These are phyloP conservation scores for Trichocladium antarcticum DNA, from an alignment of 495 filamentous ascomycete genomes.

Conservation along the genomic window DNA sequence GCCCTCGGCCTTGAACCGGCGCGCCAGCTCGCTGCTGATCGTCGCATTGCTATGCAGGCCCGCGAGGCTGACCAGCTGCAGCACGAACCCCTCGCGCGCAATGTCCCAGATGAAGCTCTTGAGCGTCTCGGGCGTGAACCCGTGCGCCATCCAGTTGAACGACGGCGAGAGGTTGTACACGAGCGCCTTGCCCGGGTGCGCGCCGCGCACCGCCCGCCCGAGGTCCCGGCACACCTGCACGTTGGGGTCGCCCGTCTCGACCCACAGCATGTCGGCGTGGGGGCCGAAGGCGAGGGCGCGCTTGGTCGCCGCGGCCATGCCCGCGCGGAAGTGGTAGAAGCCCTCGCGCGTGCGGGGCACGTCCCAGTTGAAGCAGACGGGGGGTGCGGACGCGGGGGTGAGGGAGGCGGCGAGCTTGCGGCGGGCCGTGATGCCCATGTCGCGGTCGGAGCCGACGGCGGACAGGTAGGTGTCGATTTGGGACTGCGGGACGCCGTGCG, in stretches of 20 bases:
- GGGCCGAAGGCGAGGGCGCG: conserved; percentile 83
- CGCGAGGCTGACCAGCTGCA: conserved; percentile 86
- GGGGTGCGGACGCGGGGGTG: conserved; percentile 32
- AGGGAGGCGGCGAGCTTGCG: conserved; percentile 56
- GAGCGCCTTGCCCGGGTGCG: conserved; percentile 65
- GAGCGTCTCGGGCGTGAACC: conserved; percentile 67
- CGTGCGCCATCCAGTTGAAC: conserved; percentile 97
- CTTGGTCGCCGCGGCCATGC: conserved; percentile 82
- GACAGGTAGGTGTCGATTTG: conserved; percentile 55
- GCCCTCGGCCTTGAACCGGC: conserved; percentile 73
- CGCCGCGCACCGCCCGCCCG: conserved; percentile 56
- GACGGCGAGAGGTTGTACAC: conserved; percentile 94
- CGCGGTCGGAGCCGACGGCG: conserved; percentile 47
- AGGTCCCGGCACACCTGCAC: conserved; percentile 66
- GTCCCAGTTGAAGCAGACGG: conserved; percentile 80
- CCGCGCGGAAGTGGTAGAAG: conserved; percentile 89
- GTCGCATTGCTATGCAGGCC: conserved; percentile 84
- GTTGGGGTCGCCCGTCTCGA: conserved; percentile 83
- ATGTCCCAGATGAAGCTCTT: conserved; percentile 93
- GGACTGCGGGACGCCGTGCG: conserved; percentile 46
- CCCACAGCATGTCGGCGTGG: conserved; percentile 91
- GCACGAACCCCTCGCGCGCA: conserved; percentile 81
- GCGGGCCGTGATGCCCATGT: conserved; percentile 66
- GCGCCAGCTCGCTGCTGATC: conserved; percentile 73
- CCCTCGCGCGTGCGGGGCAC: conserved; percentile 89